Evolutionary conservation across 148 eudicot genomes (phyloP).

Genomic region (Polygonum maritimum): DNA sequence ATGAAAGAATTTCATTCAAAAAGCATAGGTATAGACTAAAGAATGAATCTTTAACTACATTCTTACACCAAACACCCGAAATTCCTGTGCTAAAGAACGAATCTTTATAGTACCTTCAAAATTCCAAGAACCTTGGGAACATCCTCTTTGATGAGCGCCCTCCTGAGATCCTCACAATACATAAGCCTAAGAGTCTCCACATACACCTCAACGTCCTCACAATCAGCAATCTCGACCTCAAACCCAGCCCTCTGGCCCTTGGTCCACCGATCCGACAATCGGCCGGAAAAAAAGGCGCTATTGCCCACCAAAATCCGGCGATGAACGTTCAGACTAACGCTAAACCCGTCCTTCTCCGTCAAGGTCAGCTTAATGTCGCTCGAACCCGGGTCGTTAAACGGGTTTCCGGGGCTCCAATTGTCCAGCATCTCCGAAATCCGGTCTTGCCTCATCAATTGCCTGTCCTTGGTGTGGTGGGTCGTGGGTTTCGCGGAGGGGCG

Average conservation of each 20-base stretch:
- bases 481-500: conserved; percentile 1
- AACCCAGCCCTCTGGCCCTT: conserved; percentile 20
- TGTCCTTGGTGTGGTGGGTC: conserved; percentile 18
- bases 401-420: conserved; percentile 47
- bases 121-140: conserved; percentile 73
- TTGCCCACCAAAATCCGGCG: conserved; percentile 51
- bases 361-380: conserved; percentile 66
- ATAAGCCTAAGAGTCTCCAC: conserved; percentile 71
- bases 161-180: conserved; percentile 82
- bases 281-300: conserved; percentile 58
- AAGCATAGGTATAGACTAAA: neutral
- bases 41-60: neutral
- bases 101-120: conserved; percentile 56
- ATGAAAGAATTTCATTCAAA: neutral
- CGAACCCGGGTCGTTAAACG: conserved; percentile 51
- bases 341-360: conserved; percentile 56
- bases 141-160: conserved; percentile 70
- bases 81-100: neutral
- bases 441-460: conserved; percentile 37
- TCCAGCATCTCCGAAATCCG: conserved; percentile 37
- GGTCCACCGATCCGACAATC: conserved; percentile 28
- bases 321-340: conserved; percentile 53
- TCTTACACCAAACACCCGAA: neutral
- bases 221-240: conserved; percentile 70
- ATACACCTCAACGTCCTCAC: conserved; percentile 89